Base-by-base conservation (phyloP, 2,329 filamentous ascomycete genomes). In the Aspergillus niger region DNA sequence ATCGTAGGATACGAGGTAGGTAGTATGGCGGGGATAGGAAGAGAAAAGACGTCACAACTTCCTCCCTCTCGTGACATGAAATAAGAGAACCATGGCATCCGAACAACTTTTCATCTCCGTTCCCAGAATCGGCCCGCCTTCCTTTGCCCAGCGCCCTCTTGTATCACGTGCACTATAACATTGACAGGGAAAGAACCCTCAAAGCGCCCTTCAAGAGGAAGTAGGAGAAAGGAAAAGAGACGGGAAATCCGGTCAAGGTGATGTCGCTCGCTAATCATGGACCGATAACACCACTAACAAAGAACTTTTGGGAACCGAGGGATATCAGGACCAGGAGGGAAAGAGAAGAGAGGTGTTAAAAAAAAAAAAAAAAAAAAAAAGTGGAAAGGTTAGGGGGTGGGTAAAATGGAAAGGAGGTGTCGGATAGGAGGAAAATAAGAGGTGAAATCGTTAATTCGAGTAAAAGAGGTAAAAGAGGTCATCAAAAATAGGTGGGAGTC, bases 271-370 rank as follows among this genome's bases (percentile, higher is more conserved):
- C 70, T 72, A 69, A 67, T 70, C 67, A 72, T 64, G 68, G 66
- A 57, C 65, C 67, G 68, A 67, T 72, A 67, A 64, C 67, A 70
- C 69, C 70, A 69, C 72, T 71, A 74, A 70, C 68, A 69, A 68
- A 72, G 72, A 63, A 76, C 71, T 74, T 76, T 77, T 75, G 60
- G 73, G 71, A 76, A 74, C 70, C 70, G 70, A 74, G 73, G 75
- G 75, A 77, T 76, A 77, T 77, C 74, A 76, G 72, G 72, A 72
- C 71, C 71, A 69, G 66, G 69, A 67, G 64, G 66, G 67, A 65
- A 59, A 66, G 47, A 61, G 65, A 64, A 63, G 63, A 70, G 67
- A 69, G 65, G 58, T 66, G 67, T 67, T 60, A 57, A 65, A 58
- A 20, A 63, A 65, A 64, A 60, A 59, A 64, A 63, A 67, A 60